Evolutionary conservation across 768 basidiomycete species (phyloP), one percentile per base, ranked within the genome.

Genomic region (Amanita pallidorosea): DNA sequence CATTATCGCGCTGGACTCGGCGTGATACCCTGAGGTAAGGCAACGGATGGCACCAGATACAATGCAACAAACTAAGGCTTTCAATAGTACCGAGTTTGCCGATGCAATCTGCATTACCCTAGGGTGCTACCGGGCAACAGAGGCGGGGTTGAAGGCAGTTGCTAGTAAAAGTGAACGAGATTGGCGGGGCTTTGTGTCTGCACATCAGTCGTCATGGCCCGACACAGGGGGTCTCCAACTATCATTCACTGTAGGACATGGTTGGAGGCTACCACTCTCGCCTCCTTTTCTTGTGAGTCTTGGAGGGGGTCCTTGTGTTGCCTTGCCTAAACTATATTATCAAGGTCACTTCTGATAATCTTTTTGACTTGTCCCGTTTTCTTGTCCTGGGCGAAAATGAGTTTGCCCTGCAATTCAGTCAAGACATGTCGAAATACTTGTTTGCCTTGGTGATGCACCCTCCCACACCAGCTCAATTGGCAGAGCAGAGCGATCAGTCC

Each of bases 331-430:
- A 7, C 9, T 40, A 20, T 31, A 12, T 33, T 33, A 33, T 33
- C 13, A 57, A 80, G 79, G 53, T 72, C 22, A 74, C 71, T 6
- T 65, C 72, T 1, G 70, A 80, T 41, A 69, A 66, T 53, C 63
- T 74, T 15, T 68, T 81, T 18, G 80, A 83, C 54, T 43, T 83
- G 9, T 77, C 77, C 2, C 65, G 66, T 15, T 70, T 75, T 48
- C 53, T 77, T 20, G 57, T 53, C 15, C 35, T 46, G 0, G 79
- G 77, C 17, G 38, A 58, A 7, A 80, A 80, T 54, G 61, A 49
- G 1, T 57, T 81, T 7, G 63, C 69, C 51, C 64, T 82, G 29
- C 57, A 53, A 29, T 78, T 78, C 47, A 59, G 56, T 27, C 61
- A 59, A 17, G 73, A 75, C 56, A 60, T 77, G 61, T 71, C 72